phyloP scores from a whole-genome alignment of 108 stramenopile genomes.

The Nannochloropsis salina region DNA sequence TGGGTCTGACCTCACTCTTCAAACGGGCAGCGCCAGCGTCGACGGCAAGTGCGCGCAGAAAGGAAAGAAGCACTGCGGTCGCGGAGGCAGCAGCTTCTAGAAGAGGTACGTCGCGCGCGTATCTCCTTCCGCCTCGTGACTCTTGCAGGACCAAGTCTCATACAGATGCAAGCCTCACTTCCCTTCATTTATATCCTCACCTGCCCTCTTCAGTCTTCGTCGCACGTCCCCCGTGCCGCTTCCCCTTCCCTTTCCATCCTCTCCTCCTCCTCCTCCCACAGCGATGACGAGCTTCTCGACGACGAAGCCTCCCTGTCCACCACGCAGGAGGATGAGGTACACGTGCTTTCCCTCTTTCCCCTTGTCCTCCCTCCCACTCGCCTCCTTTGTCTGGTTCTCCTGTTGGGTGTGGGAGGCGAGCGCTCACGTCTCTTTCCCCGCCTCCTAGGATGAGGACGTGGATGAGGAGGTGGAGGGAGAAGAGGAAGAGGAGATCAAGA shows the following conservation, averaged over 20 bases:
- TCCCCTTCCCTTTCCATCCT: background rate
- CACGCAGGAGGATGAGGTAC: background rate
- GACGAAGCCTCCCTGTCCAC: background rate
- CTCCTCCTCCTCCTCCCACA: background rate
- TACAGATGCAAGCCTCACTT: background rate
- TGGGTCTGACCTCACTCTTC: background rate
- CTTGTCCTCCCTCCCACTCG: too few species aligned
- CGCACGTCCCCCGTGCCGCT: background rate
- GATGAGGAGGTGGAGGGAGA: constrained; percentile 7
- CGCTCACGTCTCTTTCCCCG: background rate
- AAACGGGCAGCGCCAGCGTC: background rate
- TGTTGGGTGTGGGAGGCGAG: too few species aligned
- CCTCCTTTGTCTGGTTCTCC: too few species aligned
- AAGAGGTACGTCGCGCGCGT: too few species aligned
- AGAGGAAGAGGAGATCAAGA: background rate
- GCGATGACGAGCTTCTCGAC: background rate
- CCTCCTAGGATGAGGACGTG: background rate
- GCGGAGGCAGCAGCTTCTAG: too few species aligned
- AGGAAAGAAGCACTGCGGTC: background rate
- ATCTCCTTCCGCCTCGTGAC: background rate
- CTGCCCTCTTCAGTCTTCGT: background rate
- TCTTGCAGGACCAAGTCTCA: background rate
- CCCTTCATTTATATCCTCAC: background rate
- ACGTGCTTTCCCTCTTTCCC: too few species aligned
- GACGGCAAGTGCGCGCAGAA: background rate